These are phyloP conservation scores for Pythium apleroticum DNA, from an alignment of 352 stramenopile genomes.

Conservation along the genomic window DNA sequence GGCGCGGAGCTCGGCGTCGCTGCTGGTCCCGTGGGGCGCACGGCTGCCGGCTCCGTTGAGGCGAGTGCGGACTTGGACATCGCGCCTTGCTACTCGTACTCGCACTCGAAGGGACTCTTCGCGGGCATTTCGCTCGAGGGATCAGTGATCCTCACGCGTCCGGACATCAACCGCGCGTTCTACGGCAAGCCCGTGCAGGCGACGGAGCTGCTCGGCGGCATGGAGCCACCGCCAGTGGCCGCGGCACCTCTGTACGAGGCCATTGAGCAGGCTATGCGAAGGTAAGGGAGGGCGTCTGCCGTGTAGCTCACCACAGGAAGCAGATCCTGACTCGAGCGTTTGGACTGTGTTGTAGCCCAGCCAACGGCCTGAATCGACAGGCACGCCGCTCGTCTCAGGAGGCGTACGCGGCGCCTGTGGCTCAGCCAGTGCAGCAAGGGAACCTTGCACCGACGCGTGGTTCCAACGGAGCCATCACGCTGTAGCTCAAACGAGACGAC, in stretches of 20 bases:
- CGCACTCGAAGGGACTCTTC: constrained; percentile 89
- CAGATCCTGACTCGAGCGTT: background rate
- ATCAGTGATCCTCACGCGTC: constrained; percentile 86
- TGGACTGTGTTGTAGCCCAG: constrained; percentile 34
- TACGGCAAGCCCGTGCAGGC: constrained; percentile 83
- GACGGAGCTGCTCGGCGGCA: constrained; percentile 70
- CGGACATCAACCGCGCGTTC: constrained; percentile 91
- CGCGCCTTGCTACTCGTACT: constrained; percentile 92
- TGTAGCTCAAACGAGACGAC: background rate
- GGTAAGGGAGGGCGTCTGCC: constrained; percentile 34
- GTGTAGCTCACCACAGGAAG: background rate
- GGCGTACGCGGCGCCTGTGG: constrained; percentile 13
- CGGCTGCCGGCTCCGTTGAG: constrained; percentile 72
- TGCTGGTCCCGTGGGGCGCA: constrained; percentile 88
- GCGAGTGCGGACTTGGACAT: constrained; percentile 76
- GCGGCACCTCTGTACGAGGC: constrained; percentile 86
- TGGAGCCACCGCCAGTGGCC: constrained; percentile 76
- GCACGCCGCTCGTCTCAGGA: constrained; percentile 17
- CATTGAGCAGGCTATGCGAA: constrained; percentile 62
- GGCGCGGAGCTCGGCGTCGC: constrained; percentile 89
- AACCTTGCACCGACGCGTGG: background rate
- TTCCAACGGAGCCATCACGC: constrained; percentile 18
- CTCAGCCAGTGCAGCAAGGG: background rate
- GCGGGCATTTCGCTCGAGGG: constrained; percentile 88
- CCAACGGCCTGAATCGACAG: constrained; percentile 61